These are phyloP conservation scores for Yarrowia osloensis DNA, from an alignment of 805 yeast genomes.

Conservation along the genomic window DNA sequence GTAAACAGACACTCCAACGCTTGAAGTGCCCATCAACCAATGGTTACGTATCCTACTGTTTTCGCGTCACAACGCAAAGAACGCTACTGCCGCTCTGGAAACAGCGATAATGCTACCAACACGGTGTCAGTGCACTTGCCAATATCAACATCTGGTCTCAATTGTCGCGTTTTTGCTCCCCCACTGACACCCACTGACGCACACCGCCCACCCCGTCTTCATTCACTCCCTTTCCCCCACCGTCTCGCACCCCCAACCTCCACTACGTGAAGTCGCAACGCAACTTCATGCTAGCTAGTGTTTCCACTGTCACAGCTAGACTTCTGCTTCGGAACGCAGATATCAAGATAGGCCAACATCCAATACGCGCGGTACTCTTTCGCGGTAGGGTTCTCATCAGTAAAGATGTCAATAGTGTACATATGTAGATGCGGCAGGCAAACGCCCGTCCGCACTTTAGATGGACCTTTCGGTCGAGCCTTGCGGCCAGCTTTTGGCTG, in stretches of 20 bases:
- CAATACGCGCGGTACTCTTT: constrained; percentile 4
- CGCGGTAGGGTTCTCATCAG: not conserved
- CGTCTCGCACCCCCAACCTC: too few relatives aligned
- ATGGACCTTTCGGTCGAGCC: not conserved
- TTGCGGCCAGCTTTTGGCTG: not conserved
- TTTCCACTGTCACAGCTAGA: not conserved
- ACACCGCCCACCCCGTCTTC: too few relatives aligned
- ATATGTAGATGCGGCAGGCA: constrained; percentile 20
- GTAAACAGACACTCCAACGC: constrained; percentile 1
- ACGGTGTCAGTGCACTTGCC: too few relatives aligned
- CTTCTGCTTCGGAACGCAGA: not conserved
- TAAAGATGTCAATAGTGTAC: constrained; percentile 24
- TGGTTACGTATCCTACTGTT: constrained; percentile 2
- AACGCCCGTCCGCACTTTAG: too few relatives aligned
- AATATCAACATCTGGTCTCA: too few relatives aligned
- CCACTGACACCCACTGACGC: too few relatives aligned
- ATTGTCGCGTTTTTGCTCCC: too few relatives aligned
- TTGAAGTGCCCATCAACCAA: not conserved
- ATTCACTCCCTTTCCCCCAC: not conserved
- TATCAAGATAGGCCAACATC: not conserved
- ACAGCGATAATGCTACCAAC: too few relatives aligned
- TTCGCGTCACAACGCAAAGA: too few relatives aligned
- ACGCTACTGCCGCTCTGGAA: not conserved
- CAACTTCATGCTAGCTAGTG: not conserved
- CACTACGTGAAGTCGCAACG: not conserved